Conservation (phyloP, 1,284 basidiomycete genomes). For the Wallemia mellicola region DNA sequence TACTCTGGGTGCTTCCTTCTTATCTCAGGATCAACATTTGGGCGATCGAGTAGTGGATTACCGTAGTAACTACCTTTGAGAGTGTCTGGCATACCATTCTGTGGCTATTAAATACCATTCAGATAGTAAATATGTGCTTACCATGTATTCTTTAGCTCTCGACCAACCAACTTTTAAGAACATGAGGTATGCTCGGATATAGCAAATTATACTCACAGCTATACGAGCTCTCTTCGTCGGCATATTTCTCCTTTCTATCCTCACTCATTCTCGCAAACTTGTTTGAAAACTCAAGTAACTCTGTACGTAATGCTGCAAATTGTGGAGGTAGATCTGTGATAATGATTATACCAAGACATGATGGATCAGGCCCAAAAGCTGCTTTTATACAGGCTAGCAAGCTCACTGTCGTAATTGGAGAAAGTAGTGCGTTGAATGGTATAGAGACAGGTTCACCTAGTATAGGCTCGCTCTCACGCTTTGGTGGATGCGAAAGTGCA, state of each 20-base stretch:
- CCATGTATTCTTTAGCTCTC: neutral
- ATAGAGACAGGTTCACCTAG: neutral
- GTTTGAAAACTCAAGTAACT: conserved; percentile 38
- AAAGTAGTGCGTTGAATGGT: neutral
- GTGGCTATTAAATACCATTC: neutral
- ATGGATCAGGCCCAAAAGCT: neutral
- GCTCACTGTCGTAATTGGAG: neutral
- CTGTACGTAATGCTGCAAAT: conserved; percentile 32
- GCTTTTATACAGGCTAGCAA: neutral
- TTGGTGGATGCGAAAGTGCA: neutral
- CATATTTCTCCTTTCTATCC: conserved; percentile 31
- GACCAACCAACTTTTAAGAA: neutral
- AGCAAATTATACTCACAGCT: neutral
- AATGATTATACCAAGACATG: neutral
- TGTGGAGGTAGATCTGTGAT: conserved; percentile 31
- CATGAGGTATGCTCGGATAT: neutral
- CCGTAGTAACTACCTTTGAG: conserved; percentile 79
- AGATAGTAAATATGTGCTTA: neutral
- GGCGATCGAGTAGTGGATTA: conserved; percentile 40
- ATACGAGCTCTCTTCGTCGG: conserved; percentile 12
- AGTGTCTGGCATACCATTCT: conserved; percentile 21
- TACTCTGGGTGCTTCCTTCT: conserved; percentile 37
- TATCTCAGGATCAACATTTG: conserved; percentile 26
- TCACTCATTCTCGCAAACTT: conserved; percentile 40
- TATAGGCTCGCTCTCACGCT: neutral